Evolutionary conservation across 768 basidiomycete genomes (phyloP), one percentile per base, ranked within the genome.

Genomic region (Mycena venus): DNA sequence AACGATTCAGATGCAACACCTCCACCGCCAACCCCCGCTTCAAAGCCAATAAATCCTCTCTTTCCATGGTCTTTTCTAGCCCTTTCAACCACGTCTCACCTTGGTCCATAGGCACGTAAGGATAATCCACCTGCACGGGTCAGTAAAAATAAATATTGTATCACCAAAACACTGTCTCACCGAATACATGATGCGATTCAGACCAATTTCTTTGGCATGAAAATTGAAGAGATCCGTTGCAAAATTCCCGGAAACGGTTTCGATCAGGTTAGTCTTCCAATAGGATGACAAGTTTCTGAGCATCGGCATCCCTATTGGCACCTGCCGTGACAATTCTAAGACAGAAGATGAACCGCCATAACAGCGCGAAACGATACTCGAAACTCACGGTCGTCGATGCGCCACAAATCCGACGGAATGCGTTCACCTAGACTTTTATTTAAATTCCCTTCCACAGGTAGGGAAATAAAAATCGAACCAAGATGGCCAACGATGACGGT

Each of bases 401-500:
- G 82, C 64, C 80, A 75, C 1, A 88, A 78, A 69, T 88, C 86
- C 11, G 86, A 88, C 0, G 86, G 82, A 31, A 86, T 81, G 19
- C 86, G 81, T 73, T 87, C 86, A 10, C 86, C 74, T 71, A 61
- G 19, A 29, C 27, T 36, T 5, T 4, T 19, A n/a, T 49, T 49
- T 23, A 49, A n/a, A 10, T 9, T 49, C 23, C 21, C 5, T n/a
- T 8, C 23, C 8, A 21, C 2, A n/a, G 23, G 25, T 23, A 19
- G 31, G 34, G 15, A 19, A 27, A 15, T 19, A n/a, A 1, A 25
- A 31, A 34, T 34, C 73, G 29, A 21, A 70, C 73, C 86, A 27
- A 88, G 72, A 77, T 88, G 87, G 1, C 86, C 87, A 23, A 87
- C 84, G 23, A 88, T 86, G 15, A 86, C 78, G 42, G 84, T 84